Evolutionary conservation across 441 rosid species (phyloP).

Genomic region (Geranium incanum): DNA sequence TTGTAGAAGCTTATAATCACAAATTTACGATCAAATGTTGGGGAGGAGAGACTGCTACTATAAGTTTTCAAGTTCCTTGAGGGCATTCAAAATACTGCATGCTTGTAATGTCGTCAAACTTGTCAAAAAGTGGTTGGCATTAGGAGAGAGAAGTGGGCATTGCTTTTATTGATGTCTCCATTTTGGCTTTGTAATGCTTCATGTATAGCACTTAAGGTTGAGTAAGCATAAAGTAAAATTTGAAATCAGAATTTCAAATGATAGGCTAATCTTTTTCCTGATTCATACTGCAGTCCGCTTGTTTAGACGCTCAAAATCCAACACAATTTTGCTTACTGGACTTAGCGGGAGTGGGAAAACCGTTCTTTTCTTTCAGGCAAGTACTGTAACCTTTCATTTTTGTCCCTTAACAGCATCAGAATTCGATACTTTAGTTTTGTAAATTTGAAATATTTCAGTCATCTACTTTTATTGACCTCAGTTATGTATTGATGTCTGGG

Average conservation of each 20-base stretch:
- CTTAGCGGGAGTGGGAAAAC: slow-evolving; percentile 78
- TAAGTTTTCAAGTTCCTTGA: not conserved
- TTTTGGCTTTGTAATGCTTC: not conserved
- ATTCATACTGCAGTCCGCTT: slow-evolving; percentile 42
- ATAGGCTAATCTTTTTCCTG: not conserved
- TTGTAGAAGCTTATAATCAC: not conserved
- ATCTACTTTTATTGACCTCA: not conserved
- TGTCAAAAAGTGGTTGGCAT: not conserved
- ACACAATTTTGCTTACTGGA: slow-evolving; percentile 66
- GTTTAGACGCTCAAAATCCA: slow-evolving; percentile 50
- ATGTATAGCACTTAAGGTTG: not conserved
- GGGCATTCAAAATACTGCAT: not conserved
- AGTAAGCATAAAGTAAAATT: not conserved
- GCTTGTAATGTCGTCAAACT: not conserved
- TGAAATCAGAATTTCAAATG: not conserved
- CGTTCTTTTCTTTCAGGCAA: slow-evolving; percentile 69
- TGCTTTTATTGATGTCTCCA: not conserved
- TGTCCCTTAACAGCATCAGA: not conserved
- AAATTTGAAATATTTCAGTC: not conserved
- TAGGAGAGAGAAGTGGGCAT: not conserved
- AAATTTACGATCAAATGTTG: not conserved
- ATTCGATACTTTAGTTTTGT: not conserved
- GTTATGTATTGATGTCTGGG: not conserved
- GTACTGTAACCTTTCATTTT: slow-evolving; percentile 14
- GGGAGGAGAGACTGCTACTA: not conserved